Base-by-base conservation (phyloP, 495 filamentous ascomycete genomes). In the Schizothecium vesticola region DNA sequence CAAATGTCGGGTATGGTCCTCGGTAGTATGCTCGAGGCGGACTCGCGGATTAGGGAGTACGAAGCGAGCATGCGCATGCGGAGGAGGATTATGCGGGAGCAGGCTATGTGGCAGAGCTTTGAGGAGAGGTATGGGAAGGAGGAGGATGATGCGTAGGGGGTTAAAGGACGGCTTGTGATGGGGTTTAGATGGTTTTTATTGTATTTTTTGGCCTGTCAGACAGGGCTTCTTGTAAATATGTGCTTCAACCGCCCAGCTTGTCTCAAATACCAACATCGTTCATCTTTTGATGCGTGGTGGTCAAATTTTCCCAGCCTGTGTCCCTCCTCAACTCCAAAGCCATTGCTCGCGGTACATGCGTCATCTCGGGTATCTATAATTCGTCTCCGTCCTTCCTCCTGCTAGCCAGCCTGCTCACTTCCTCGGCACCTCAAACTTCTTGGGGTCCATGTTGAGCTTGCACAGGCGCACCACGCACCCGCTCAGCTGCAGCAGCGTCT, bases 381-480 rank as follows among this genome's bases (percentile, higher is more conserved):
- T 19, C 24, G 5, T 19, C 7, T 64, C 10, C 4, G 12, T 57
- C 28, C 28, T 1, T 19, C 56, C 56, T 23, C 33, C 22, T 56
- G 16, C 56, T 28, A n/a, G 26, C 21, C n/a, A 28, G 28, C 21
- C 63, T 64, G 4, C 29, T 71, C 64, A 79, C 71, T 79, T 78
- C 65, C 65, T 79, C 65, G 81, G 78, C 11, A 83, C 80, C 74
- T 89, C 80, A 76, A 97, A 97, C n/a, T 91, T 86, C 71, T 90
- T 87, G 19, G 92, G 90, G 73, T 94, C 90, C 94, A 98, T 97
- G 76, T 97, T 97, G 75, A 97, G 87, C 84, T 90, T 96, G 76
- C 91, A 92, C 63, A 99, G 83, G 69, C 93, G 88, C 10, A 92
- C 92, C 59, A 98, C 85, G 75, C 94, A 97, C 24, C 95, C 95